phyloP scores from a whole-genome alignment of 306 rosid species.

The Quercus agrifolia region DNA sequence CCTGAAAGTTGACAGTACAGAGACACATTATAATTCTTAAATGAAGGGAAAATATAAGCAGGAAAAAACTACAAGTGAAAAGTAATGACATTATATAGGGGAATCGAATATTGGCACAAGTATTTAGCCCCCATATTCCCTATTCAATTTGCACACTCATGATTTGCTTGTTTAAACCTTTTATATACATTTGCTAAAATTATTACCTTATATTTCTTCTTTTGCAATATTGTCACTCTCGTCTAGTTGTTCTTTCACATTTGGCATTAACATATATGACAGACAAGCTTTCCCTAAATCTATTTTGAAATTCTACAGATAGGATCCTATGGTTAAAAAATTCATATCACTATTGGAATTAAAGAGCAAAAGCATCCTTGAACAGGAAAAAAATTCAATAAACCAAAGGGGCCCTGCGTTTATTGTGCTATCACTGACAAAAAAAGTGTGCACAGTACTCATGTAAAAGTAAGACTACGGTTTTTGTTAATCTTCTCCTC shows the following conservation, averaged over 20 bases:
- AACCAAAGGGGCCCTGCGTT: not conserved
- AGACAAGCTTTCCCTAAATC: not conserved
- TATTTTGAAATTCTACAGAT: not conserved
- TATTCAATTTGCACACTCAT: not conserved
- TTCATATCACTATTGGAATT: not conserved
- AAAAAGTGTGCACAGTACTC: not conserved
- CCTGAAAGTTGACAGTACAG: conserved; percentile 13
- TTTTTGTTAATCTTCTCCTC: not conserved
- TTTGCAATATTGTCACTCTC: not conserved
- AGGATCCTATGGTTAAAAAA: not conserved
- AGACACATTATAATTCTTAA: not conserved
- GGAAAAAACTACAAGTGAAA: not conserved
- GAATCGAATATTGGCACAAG: not conserved
- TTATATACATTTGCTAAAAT: not conserved
- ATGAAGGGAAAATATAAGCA: not conserved
- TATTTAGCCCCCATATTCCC: not conserved
- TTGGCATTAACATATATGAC: no score
- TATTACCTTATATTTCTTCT: not conserved
- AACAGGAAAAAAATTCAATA: not conserved
- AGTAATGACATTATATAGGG: not conserved
- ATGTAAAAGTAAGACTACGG: not conserved
- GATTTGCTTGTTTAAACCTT: not conserved
- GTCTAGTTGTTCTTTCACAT: no score
- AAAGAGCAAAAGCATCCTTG: not conserved
- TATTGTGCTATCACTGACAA: not conserved